Evolutionary conservation across 371 early-diverging fungal genomes (phyloP).

Genomic region (Mucor plumbeus): DNA sequence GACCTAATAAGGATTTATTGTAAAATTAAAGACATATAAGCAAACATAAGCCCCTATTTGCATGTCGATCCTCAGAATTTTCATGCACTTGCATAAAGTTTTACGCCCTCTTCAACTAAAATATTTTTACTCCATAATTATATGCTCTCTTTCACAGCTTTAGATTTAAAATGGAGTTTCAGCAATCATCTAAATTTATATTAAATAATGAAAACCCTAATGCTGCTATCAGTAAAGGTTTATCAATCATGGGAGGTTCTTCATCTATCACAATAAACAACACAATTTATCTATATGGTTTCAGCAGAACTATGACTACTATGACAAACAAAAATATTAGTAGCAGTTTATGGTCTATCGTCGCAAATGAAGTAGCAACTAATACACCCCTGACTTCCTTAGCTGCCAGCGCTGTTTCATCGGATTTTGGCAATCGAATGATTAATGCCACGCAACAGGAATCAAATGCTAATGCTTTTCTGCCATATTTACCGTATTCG

Average conservation of each 20-base stretch:
- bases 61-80: slow-evolving; percentile 3
- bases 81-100: neutral
- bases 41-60: neutral
- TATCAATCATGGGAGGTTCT: neutral
- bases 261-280: slow-evolving; percentile 12
- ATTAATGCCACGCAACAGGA: too few relatives aligned
- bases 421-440: neutral
- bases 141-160: neutral
- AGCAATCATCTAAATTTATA: neutral
- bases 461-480: neutral
- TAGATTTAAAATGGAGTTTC: neutral
- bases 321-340: neutral
- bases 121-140: neutral
- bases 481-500: neutral
- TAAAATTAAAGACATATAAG: neutral
- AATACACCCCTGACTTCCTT: neutral
- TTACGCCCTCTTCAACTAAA: neutral
- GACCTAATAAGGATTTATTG: neutral
- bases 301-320: neutral
- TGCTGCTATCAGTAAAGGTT: neutral
- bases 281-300: slow-evolving; percentile 24
- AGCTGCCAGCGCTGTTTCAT: neutral
- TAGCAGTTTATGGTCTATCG: slow-evolving; percentile 2
- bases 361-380: slow-evolving; percentile 7
- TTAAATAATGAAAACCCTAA: neutral